These are phyloP conservation scores for Chloris gayana DNA, from an alignment of 176 grass and related monocot species.

Conservation along the genomic window DNA sequence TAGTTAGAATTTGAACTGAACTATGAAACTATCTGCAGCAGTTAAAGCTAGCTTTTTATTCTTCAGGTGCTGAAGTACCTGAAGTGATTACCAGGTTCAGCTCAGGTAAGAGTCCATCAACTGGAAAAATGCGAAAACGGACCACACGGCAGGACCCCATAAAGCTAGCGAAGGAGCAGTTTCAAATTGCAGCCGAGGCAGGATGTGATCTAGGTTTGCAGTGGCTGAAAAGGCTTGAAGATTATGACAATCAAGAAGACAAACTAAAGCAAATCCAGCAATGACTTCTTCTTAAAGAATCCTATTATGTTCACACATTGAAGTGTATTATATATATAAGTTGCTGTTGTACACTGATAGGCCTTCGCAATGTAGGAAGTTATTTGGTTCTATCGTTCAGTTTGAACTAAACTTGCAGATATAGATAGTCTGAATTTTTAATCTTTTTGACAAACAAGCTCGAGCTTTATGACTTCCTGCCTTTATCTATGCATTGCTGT, in stretches of 20 bases:
- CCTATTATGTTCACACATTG: background rate
- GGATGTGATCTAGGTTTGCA: conserved; percentile 74
- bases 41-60: background rate
- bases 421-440: background rate
- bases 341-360: conserved; percentile 15
- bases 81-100: conserved; percentile 85
- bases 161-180: conserved; percentile 76
- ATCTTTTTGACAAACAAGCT: conserved; percentile 27
- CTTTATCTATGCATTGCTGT: background rate
- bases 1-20: conserved; percentile 1
- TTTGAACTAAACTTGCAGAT: no score
- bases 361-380: background rate
- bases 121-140: conserved; percentile 56
- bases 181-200: conserved; percentile 74
- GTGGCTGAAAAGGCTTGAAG: conserved; percentile 81
- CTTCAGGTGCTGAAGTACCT: conserved; percentile 73
- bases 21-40: background rate
- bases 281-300: conserved; percentile 20
- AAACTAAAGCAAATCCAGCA: conserved; percentile 48
- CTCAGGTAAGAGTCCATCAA: conserved; percentile 61
- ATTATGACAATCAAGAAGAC: conserved; percentile 53
- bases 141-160: conserved; percentile 47
- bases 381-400: no score
- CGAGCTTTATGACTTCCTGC: background rate
- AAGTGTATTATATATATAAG: background rate